Conservation (phyloP, 345 rosid genomes). For the Brassica rapa region DNA sequence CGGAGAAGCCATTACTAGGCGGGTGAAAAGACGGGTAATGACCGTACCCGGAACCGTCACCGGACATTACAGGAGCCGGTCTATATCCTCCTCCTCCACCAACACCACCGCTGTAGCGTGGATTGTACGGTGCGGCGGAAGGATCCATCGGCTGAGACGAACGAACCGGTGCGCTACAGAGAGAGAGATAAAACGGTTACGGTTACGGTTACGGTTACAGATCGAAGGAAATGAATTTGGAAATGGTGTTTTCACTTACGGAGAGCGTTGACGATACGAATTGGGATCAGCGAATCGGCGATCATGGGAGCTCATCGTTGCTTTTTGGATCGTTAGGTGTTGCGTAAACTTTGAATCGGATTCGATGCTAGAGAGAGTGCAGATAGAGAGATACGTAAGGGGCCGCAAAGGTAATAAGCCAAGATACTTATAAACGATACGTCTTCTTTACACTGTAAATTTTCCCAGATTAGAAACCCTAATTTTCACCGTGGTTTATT, state of each 20-base stretch:
- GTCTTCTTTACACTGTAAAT: background rate
- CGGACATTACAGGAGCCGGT: background rate
- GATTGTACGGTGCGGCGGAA: constrained; percentile 1
- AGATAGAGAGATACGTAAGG: background rate
- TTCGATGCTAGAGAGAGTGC: background rate
- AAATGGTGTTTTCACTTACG: background rate
- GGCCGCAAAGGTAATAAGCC: background rate
- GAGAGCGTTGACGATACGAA: background rate
- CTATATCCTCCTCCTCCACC: background rate
- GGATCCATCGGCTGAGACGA: constrained; percentile 1
- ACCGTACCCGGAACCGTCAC: background rate
- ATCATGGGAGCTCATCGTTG: background rate
- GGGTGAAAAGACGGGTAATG: background rate
- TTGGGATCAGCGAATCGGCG: background rate
- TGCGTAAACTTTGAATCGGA: background rate
- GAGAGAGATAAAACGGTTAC: background rate
- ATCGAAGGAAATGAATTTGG: background rate
- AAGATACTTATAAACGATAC: background rate
- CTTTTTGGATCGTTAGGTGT: background rate
- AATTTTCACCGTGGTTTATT: constrained; percentile 27
- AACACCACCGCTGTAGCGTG: background rate
- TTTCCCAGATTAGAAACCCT: constrained; percentile 35
- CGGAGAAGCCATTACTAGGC: background rate
- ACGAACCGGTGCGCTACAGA: background rate
- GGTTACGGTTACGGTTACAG: background rate